A percentile compares a stretch with the other conserved stretches of the same genome.
These are phyloP conservation scores for Blastobotrys aristatus DNA, from an alignment of 1,139 yeast species.

Conservation along the genomic window DNA sequence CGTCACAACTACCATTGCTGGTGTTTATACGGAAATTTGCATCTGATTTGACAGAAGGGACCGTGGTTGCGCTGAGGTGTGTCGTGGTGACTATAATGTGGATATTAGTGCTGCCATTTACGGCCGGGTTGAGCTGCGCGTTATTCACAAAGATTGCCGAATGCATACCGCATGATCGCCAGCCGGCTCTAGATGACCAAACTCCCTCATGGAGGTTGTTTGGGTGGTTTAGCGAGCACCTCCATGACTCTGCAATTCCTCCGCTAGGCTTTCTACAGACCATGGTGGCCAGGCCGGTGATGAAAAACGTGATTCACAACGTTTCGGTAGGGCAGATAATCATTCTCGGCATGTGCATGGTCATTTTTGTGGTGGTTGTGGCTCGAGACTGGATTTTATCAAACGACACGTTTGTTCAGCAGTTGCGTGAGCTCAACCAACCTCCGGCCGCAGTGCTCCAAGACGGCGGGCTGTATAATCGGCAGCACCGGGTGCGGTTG, in stretches of 20 bases:
- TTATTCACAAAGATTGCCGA: slow-evolving; percentile 24
- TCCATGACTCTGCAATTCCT: slow-evolving; percentile 1
- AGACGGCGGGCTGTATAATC: neutral
- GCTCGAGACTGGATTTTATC: slow-evolving; percentile 38
- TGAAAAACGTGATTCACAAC: slow-evolving; percentile 17
- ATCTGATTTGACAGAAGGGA: slow-evolving; percentile 19
- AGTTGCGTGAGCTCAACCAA: slow-evolving; percentile 13
- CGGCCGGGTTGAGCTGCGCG: slow-evolving; percentile 18
- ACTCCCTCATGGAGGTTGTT: no score
- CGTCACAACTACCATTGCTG: slow-evolving; percentile 53
- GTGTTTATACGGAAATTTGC: slow-evolving; percentile 36
- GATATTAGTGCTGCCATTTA: slow-evolving; percentile 23
- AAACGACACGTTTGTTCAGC: slow-evolving; percentile 24
- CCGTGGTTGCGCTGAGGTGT: slow-evolving; percentile 17
- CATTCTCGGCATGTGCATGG: slow-evolving; percentile 25
- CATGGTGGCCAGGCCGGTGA: slow-evolving; percentile 1
- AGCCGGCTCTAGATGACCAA: neutral
- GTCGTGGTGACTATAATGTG: slow-evolving; percentile 22
- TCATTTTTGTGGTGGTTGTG: slow-evolving; percentile 30
- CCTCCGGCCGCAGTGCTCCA: neutral
- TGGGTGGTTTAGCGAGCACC: slow-evolving; percentile 5
- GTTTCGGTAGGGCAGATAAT: slow-evolving; percentile 33
- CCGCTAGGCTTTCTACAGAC: slow-evolving; percentile 5
- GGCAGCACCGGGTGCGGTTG: slow-evolving; percentile 4
- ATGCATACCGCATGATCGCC: slow-evolving; percentile 18